Evolutionary conservation across 139 green algal genomes (phyloP).

Genomic region (Chlorella sp.): DNA sequence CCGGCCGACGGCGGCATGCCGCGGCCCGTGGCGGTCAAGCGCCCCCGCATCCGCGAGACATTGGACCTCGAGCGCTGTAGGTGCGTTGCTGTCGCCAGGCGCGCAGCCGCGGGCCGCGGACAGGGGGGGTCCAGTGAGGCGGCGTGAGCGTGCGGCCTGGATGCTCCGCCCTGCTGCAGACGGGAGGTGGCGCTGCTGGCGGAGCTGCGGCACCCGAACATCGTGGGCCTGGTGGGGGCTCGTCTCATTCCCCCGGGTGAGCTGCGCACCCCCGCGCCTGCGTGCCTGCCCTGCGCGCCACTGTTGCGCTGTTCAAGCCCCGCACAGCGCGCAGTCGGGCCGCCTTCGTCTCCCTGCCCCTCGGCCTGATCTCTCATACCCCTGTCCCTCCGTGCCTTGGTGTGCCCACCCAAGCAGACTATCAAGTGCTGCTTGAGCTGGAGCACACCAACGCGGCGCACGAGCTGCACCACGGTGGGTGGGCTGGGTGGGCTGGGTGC

Average conservation of each 20-base stretch:
- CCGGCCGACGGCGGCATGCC: neutral
- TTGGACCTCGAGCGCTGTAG: constrained; percentile 72
- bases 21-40: constrained; percentile 88
- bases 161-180: constrained; percentile 54
- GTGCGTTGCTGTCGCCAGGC: no score
- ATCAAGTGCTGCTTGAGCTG: constrained; percentile 67
- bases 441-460: constrained; percentile 48
- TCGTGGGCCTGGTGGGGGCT: constrained; percentile 64
- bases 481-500: no score
- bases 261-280: constrained; percentile 4
- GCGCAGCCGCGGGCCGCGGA: no score
- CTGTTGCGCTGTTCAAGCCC: neutral
- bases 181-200: constrained; percentile 67
- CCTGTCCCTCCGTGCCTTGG: neutral
- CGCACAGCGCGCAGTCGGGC: neutral
- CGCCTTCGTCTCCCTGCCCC: no score
- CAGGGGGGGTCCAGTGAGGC: no score
- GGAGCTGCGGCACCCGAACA: constrained; percentile 45
- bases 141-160: no score
- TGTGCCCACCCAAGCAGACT: constrained; percentile 22
- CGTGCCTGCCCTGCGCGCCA: no score
- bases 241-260: constrained; percentile 74
- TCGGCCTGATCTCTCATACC: no score
- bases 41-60: constrained; percentile 50
- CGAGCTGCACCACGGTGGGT: constrained; percentile 61